phyloP scores from a whole-genome alignment of 225 moss, liverwort and hornwort genomes.

The Climacium dendroides region DNA sequence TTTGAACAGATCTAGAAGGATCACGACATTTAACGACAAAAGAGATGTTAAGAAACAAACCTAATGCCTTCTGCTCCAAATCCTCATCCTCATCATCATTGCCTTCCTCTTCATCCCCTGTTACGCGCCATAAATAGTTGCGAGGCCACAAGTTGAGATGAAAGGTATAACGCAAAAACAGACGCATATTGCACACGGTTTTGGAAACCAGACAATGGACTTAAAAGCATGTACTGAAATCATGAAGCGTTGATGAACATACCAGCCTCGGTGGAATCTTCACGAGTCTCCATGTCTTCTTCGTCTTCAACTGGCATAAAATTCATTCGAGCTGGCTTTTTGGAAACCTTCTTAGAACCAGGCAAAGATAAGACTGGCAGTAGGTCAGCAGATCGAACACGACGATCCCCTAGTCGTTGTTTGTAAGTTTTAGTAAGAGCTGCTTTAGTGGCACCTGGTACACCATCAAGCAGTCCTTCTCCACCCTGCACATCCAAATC shows the following conservation, averaged over 20 bases:
- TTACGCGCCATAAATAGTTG: neutral
- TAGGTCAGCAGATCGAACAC: slow-evolving; percentile 65
- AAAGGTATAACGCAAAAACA: neutral
- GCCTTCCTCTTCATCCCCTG: slow-evolving; percentile 54
- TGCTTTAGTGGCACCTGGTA: slow-evolving; percentile 75
- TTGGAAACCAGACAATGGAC: neutral
- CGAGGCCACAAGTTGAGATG: neutral
- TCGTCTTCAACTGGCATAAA: slow-evolving; percentile 38
- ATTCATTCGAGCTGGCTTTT: slow-evolving; percentile 69
- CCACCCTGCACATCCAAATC: slow-evolving; percentile 41
- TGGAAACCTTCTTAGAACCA: slow-evolving; percentile 54
- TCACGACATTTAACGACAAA: neutral
- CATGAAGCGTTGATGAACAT: neutral
- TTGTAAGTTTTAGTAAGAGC: slow-evolving; percentile 87
- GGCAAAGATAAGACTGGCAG: slow-evolving; percentile 63
- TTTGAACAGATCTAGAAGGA: neutral
- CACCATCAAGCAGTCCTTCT: slow-evolving; percentile 69
- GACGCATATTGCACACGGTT: neutral
- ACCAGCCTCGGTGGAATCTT: slow-evolving; percentile 33
- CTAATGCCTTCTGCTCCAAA: slow-evolving; percentile 25
- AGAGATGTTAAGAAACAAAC: slow-evolving; percentile 4
- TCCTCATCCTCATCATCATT: slow-evolving; percentile 31
- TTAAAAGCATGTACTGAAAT: neutral
- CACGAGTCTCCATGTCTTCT: slow-evolving; percentile 11
- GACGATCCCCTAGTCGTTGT: slow-evolving; percentile 61